Conservation (phyloP, 1,284 basidiomycete species). For the Cutaneotrichosporon cyanovorans region DNA sequence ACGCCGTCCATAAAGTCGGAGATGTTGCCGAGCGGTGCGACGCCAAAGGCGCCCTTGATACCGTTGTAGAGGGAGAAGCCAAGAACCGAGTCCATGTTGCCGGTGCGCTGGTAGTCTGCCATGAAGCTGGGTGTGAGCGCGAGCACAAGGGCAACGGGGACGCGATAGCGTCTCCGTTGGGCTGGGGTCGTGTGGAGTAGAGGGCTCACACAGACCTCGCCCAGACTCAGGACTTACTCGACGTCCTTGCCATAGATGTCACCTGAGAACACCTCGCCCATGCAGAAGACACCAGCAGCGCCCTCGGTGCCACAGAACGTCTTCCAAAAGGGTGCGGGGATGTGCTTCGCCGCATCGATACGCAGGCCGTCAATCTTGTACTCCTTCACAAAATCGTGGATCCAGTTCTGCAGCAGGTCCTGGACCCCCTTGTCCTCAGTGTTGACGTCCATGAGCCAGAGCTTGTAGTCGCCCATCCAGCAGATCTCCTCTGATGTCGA, state of each 20-base stretch:
- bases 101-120: constrained; percentile 32
- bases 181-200: no score
- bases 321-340: constrained; percentile 38
- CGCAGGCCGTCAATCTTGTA: constrained; percentile 59
- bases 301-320: constrained; percentile 51
- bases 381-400: constrained; percentile 55
- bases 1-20: constrained; percentile 54
- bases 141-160: no score
- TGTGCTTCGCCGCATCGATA: constrained; percentile 68
- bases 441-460: constrained; percentile 64
- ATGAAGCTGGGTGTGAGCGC: constrained; percentile 19
- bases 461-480: constrained; percentile 63
- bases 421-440: constrained; percentile 59
- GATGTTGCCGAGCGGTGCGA: constrained; percentile 53
- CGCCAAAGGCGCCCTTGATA: constrained; percentile 56
- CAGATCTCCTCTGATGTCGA: constrained; percentile 60
- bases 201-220: no score
- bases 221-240: constrained; percentile 47
- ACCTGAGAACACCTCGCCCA: constrained; percentile 62
- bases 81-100: constrained; percentile 42
- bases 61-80: constrained; percentile 63
- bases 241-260: constrained; percentile 48
- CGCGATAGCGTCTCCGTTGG: no score
- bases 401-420: constrained; percentile 56
- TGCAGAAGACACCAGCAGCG: constrained; percentile 69